phyloP scores from a whole-genome alignment of 140 eudicot genomes.

The Erigeron philadelphicus region DNA sequence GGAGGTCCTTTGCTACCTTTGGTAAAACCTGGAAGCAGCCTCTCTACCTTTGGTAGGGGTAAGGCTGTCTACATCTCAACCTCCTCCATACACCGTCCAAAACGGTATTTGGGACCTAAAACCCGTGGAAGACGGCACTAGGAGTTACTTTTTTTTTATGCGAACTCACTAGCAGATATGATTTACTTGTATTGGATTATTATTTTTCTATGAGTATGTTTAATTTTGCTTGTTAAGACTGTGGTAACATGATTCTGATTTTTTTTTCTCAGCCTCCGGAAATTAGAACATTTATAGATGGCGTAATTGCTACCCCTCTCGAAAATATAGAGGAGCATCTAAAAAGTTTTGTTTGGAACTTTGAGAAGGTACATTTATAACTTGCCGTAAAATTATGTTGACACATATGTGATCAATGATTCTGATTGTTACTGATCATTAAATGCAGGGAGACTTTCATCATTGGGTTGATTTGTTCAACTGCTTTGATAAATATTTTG shows the following conservation, averaged over 20 bases:
- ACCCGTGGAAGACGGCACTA: too few species aligned
- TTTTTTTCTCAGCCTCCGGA: constrained; percentile 46
- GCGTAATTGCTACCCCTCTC: constrained; percentile 47
- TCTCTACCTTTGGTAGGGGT: too few species aligned
- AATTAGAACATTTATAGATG: constrained; percentile 52
- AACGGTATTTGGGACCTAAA: too few species aligned
- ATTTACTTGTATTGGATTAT: not conserved
- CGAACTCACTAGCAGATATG: too few species aligned
- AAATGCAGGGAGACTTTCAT: constrained; percentile 68
- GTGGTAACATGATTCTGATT: not conserved
- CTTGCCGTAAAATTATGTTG: constrained; percentile 5
- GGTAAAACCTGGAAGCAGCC: too few species aligned
- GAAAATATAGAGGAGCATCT: constrained; percentile 57
- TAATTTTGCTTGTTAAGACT: not conserved
- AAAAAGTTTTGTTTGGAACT: constrained; percentile 65
- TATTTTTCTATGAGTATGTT: not conserved
- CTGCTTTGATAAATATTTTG: constrained; percentile 56
- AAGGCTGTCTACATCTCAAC: too few species aligned
- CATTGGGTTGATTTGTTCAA: constrained; percentile 70
- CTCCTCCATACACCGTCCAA: too few species aligned
- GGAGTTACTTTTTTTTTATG: too few species aligned
- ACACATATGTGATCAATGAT: not conserved
- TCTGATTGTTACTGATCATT: constrained; percentile 4
- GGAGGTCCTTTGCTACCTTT: too few species aligned
- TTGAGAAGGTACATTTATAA: constrained; percentile 45